Base-by-base conservation (phyloP, 208 protist species). In the Acanthamoeba triangularis region DNA sequence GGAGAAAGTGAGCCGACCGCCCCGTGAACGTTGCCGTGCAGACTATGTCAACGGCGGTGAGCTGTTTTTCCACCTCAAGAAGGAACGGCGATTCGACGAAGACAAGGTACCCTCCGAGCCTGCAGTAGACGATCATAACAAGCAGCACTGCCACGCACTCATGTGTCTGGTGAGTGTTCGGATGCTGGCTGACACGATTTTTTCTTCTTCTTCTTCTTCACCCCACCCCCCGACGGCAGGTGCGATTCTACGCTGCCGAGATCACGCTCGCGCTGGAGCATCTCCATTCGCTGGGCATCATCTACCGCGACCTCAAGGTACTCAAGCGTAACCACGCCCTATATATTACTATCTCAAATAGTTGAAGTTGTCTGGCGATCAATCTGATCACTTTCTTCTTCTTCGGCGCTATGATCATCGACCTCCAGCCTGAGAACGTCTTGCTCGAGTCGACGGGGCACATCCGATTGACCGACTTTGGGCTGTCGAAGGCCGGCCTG, bases 1-100 rank as follows among this genome's bases (percentile, higher is more conserved):
- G 2, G 30, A 16, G 97, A 49, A 87, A 98, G 28, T 95, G 97
- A 20, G 11, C 67, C 10, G 13, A 11, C 6, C 49, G 49, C 6
- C 49, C 14, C 49, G 13, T n/a, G n/a, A n/a, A n/a, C n/a, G n/a
- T n/a, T n/a, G n/a, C n/a, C 49, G 49, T 54, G 49, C 49, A 67
- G 97, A 98, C 63, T 98, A 96, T 95, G 97, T 98, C 7, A 97
- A 97, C 67, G 98, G 98, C 6, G 88, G 95, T 8, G 92, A 90
- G 72, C 59, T 95, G 13, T 93, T 93, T 28, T 93, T 76, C 87
- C 87, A 93, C 63, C 87, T 93, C 25, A 67, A 93, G 61, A 35
- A 76, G 37, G 56, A n/a, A 35, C 61, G 87, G 14, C 28, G 54
- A 65, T 90, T 90, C 49, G 28, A 33, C 14, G 82, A 90, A 44